phyloP scores from a whole-genome alignment of 1,284 basidiomycete genomes.

The Takashimella tepidaria region DNA sequence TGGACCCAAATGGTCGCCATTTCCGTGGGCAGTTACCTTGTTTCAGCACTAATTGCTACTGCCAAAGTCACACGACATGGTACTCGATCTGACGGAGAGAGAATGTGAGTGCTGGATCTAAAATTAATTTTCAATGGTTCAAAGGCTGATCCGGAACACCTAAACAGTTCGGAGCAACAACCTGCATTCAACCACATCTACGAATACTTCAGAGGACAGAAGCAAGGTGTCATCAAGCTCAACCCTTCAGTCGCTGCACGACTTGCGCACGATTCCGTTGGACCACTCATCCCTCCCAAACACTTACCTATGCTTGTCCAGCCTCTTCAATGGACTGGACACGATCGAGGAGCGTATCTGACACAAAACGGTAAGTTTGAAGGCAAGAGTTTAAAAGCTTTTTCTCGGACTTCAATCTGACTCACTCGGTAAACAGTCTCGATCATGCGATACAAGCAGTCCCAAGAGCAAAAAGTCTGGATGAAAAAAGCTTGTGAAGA shows the following conservation, averaged over 20 bases:
- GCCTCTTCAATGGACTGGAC: constrained; percentile 78
- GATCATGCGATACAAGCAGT: constrained; percentile 92
- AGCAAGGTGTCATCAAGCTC: constrained; percentile 82
- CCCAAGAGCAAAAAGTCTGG: constrained; percentile 63
- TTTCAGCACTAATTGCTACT: constrained; percentile 76
- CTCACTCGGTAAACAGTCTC: constrained; percentile 54
- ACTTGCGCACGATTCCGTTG: constrained; percentile 69
- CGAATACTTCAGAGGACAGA: constrained; percentile 87
- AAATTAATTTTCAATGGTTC: no score
- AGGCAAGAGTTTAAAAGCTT: no score
- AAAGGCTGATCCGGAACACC: constrained; percentile 3
- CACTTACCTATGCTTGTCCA: constrained; percentile 94
- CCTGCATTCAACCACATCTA: constrained; percentile 90
- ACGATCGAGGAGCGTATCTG: constrained; percentile 80
- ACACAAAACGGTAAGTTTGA: constrained; percentile 62
- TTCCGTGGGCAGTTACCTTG: constrained; percentile 74
- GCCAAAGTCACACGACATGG: constrained; percentile 68
- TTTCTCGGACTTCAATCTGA: no score
- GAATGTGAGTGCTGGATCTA: constrained; percentile 54
- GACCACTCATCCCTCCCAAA: constrained; percentile 80
- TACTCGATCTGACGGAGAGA: constrained; percentile 55
- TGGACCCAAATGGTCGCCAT: constrained; percentile 78
- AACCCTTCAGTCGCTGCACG: constrained; percentile 76
- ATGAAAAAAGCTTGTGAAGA: background rate
- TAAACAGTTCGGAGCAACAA: constrained; percentile 66